Percentiles rank a stretch among this genome's conserved stretches.
Evolutionary conservation across 2,329 filamentous ascomycete genomes (phyloP).

Genomic region (Teratosphaeria nubilosa): DNA sequence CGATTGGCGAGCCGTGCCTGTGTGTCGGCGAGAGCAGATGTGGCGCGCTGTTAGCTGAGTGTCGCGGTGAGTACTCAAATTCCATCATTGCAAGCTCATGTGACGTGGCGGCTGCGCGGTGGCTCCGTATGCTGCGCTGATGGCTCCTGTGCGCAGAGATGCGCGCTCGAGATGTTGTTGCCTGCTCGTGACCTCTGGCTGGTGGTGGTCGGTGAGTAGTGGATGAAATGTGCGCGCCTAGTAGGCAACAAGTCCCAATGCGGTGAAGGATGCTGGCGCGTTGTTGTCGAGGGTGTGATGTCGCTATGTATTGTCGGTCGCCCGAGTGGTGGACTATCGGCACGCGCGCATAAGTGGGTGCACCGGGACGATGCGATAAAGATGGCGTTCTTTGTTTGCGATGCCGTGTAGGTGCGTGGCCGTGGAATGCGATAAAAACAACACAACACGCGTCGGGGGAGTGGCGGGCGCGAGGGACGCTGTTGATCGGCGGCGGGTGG

Average conservation of each 20-base stretch:
- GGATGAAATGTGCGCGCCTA: background rate
- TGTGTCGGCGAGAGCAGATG: constrained; percentile 75
- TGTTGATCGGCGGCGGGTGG: background rate
- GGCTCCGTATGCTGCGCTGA: background rate
- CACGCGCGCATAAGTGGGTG: constrained; percentile 3
- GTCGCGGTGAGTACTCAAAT: constrained; percentile 41
- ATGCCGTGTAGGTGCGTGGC: background rate
- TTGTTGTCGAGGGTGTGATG: background rate
- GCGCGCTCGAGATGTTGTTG: background rate
- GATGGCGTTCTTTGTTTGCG: background rate
- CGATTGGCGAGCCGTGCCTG: constrained; percentile 47
- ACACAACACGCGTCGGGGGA: constrained; percentile 12
- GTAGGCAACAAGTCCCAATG: background rate
- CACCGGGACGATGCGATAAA: constrained; percentile 4
- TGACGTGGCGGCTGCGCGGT: background rate
- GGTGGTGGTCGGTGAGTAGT: background rate
- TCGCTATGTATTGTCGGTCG: background rate
- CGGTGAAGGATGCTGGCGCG: background rate
- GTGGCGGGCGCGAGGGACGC: background rate
- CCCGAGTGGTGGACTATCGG: background rate
- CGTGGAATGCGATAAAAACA: constrained; percentile 10
- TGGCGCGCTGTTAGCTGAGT: constrained; percentile 59
- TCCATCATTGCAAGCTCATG: constrained; percentile 29
- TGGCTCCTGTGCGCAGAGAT: background rate
- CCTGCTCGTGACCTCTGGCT: background rate